Evolutionary conservation across 805 yeast species (phyloP).

Genomic region (Ogataea populi-albae): DNA sequence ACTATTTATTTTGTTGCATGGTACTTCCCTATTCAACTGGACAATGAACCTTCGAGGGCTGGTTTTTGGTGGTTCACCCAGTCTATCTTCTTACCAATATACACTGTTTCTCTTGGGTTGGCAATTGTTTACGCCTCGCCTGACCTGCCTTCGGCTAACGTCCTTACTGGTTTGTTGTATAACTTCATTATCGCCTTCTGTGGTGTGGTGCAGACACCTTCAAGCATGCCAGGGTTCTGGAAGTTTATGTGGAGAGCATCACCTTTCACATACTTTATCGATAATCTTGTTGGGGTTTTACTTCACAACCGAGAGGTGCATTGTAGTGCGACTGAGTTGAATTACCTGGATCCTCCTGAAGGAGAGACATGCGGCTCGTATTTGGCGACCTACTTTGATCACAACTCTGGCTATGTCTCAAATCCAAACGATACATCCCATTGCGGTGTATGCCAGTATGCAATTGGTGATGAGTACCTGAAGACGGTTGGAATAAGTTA

Average conservation of each 20-base stretch:
- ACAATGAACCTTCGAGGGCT: conserved; percentile 37
- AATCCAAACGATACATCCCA: conserved; percentile 47
- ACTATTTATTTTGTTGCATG: conserved; percentile 46
- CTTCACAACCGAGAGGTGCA: conserved; percentile 50
- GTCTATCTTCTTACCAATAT: conserved; percentile 42
- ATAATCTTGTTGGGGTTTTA: conserved; percentile 44
- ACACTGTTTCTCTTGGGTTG: conserved; percentile 48
- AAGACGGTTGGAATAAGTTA: conserved; percentile 40
- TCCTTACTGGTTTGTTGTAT: conserved; percentile 52
- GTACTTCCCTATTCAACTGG: conserved; percentile 37
- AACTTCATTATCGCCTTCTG: conserved; percentile 61
- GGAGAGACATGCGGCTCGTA: conserved; percentile 67
- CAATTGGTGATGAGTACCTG: conserved; percentile 48
- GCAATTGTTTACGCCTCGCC: conserved; percentile 59
- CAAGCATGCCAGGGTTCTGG: conserved; percentile 77
- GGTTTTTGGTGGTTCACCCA: conserved; percentile 44
- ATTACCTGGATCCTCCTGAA: conserved; percentile 48
- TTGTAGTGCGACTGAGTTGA: conserved; percentile 50
- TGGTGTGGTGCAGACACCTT: conserved; percentile 61
- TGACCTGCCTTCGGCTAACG: conserved; percentile 64
- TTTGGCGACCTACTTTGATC: conserved; percentile 37
- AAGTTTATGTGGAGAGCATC: conserved; percentile 75
- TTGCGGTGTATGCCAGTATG: conserved; percentile 50
- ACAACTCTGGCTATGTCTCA: conserved; percentile 52
- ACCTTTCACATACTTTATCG: conserved; percentile 70